Evolutionary conservation across 257 asterid genomes (phyloP).

Genomic region (Primulina huaijiensis): DNA sequence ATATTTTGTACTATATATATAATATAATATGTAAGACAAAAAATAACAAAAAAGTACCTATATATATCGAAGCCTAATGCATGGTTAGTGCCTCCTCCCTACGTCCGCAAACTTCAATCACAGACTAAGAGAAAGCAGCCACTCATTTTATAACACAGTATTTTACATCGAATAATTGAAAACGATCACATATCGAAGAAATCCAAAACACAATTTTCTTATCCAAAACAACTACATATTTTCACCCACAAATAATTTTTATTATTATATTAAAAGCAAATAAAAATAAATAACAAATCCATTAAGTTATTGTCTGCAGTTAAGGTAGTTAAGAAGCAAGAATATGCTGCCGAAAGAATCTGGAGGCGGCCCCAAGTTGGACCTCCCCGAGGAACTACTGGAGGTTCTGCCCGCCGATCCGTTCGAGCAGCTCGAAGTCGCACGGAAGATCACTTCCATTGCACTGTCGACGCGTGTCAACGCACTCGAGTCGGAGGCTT

Average conservation of each 20-base stretch:
- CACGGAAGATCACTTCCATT: slow-evolving; percentile 92
- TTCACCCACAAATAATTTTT: slow-evolving; percentile 17
- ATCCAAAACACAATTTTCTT: slow-evolving; percentile 27
- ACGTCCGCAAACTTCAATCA: background rate
- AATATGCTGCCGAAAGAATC: slow-evolving; percentile 53
- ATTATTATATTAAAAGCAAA: slow-evolving; percentile 5
- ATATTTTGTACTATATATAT: too few species aligned
- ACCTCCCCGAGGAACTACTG: slow-evolving; percentile 77
- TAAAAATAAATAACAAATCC: background rate
- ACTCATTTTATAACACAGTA: background rate
- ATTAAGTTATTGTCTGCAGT: background rate
- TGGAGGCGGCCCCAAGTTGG: slow-evolving; percentile 40
- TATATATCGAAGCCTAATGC: background rate
- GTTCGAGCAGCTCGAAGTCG: slow-evolving; percentile 86
- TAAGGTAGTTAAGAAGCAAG: background rate
- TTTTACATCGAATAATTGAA: background rate
- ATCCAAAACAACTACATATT: slow-evolving; percentile 22
- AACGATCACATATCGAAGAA: background rate
- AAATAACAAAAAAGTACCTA: background rate
- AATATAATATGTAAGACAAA: background rate
- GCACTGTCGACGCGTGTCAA: slow-evolving; percentile 87
- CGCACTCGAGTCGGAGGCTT: slow-evolving; percentile 71
- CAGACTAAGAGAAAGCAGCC: slow-evolving; percentile 18
- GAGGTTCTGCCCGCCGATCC: slow-evolving; percentile 77
- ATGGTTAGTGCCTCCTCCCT: background rate